phyloP scores from a whole-genome alignment of 257 asterid species.

The Prunella vulgaris region DNA sequence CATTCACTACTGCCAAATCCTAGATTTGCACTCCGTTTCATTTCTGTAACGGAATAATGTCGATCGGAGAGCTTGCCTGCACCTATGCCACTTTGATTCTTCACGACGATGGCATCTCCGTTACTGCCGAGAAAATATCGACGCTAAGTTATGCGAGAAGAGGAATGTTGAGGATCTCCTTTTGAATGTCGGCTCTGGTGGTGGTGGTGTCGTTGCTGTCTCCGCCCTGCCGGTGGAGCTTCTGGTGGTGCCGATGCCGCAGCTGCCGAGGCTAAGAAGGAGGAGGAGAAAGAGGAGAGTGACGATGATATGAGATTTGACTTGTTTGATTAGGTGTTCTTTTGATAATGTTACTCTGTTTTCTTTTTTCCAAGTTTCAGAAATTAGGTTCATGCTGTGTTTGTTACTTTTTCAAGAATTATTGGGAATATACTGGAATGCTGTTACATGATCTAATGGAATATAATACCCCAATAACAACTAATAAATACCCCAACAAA shows the following conservation, averaged over 20 bases:
- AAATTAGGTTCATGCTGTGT: not conserved
- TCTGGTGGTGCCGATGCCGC: constrained; percentile 46
- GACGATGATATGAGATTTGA: constrained; percentile 52
- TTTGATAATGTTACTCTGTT: not conserved
- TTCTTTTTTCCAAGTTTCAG: not conserved
- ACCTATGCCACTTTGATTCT: constrained; percentile 62
- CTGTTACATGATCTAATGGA: not conserved
- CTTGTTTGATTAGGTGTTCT: constrained; percentile 40
- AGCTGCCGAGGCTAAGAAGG: constrained; percentile 56
- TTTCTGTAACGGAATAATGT: constrained; percentile 24
- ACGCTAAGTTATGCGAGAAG: constrained; percentile 67
- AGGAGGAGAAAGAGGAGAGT: constrained; percentile 51
- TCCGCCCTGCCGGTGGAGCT: constrained; percentile 42
- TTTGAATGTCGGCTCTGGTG: constrained; percentile 61
- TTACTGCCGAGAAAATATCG: constrained; percentile 67
- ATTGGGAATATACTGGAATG: not conserved
- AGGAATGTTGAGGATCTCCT: constrained; percentile 56
- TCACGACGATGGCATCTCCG: constrained; percentile 62
- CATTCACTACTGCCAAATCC: no score
- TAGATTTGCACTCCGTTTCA: not conserved
- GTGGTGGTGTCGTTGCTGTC: constrained; percentile 46
- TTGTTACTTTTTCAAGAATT: constrained; percentile 1
- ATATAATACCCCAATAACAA: no score
- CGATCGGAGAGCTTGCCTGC: constrained; percentile 56
- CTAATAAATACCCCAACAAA: no score